Conservation (phyloP, 139 green algal species). For the Haematococcus sp. region DNA sequence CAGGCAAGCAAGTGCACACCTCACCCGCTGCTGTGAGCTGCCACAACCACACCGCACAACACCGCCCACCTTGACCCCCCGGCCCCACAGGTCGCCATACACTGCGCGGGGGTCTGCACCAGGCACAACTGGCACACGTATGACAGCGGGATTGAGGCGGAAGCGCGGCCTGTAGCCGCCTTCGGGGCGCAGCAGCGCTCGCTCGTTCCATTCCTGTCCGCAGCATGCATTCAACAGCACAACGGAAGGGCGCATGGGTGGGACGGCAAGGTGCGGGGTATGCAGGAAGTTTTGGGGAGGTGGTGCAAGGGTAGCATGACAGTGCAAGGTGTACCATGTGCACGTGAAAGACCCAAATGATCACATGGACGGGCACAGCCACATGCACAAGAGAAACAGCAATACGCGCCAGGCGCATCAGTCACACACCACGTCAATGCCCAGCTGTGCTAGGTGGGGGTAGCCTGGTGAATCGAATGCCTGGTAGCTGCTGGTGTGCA, state of each 20-base stretch:
- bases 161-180: conserved; percentile 73
- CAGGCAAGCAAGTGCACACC: too few relatives aligned
- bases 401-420: too few relatives aligned
- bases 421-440: conserved; percentile 70
- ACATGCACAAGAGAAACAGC: too few relatives aligned
- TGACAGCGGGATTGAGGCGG: conserved; percentile 70
- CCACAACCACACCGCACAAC: too few relatives aligned
- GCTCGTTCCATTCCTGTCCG: conserved; percentile 43
- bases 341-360: too few relatives aligned
- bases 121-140: conserved; percentile 82
- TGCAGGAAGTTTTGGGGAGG: neutral
- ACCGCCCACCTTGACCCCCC: conserved; percentile 50
- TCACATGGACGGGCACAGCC: too few relatives aligned
- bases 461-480: conserved; percentile 60
- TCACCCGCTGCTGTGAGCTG: too few relatives aligned
- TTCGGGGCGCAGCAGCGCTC: conserved; percentile 50
- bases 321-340: conserved; percentile 5
- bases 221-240: too few relatives aligned
- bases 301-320: neutral
- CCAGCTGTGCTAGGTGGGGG: conserved; percentile 75
- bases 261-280: neutral
- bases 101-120: conserved; percentile 66
- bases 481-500: conserved; percentile 19
- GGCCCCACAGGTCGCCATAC: conserved; percentile 77
- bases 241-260: too few relatives aligned